Conservation (phyloP, 257 asterid species). For the Rauvolfia tetraphylla region DNA sequence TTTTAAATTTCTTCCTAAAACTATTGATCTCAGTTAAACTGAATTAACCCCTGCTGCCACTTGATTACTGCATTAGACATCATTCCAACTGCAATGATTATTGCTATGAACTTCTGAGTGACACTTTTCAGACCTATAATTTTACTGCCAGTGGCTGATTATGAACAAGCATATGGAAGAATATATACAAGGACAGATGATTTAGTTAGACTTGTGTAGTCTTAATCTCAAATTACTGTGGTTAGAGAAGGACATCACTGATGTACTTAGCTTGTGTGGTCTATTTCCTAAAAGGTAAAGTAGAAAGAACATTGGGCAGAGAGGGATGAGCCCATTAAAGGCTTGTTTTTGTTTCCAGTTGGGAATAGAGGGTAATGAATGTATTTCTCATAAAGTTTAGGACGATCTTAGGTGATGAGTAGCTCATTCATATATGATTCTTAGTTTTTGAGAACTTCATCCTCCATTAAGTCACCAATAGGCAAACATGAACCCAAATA, state of each 20-base stretch:
- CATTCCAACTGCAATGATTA: background rate
- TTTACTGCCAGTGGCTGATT: background rate
- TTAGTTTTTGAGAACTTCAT: background rate
- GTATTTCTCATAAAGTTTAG: background rate
- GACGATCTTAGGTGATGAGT: background rate
- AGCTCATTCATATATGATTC: background rate
- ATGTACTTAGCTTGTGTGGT: background rate
- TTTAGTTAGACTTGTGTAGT: background rate
- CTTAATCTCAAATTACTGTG: background rate
- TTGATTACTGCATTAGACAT: background rate
- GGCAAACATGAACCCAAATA: background rate
- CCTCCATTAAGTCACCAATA: background rate
- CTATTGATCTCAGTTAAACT: background rate
- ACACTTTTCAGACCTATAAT: background rate
- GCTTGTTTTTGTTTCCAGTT: background rate
- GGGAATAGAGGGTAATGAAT: background rate
- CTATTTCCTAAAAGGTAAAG: too few relatives aligned
- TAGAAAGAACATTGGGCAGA: background rate
- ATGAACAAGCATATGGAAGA: background rate
- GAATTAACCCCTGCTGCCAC: background rate
- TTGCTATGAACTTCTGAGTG: background rate
- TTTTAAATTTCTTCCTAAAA: background rate
- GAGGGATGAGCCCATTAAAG: background rate
- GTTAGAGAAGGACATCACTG: background rate
- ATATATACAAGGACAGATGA: background rate